Base-by-base conservation (phyloP, 805 yeast genomes). In the Lachancea dasiensis region DNA sequence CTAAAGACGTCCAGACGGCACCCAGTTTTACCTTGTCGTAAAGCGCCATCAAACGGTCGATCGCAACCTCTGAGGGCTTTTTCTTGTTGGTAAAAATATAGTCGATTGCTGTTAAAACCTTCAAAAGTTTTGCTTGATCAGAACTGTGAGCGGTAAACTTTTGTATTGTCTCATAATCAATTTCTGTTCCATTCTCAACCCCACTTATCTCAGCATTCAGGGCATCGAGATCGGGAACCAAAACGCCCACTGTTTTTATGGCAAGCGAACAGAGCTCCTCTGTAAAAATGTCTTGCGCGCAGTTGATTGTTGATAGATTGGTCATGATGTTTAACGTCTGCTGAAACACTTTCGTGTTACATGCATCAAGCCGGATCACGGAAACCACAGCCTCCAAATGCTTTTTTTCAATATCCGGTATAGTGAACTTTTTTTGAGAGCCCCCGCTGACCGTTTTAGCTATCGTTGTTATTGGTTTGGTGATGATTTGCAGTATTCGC, bases 31-130 rank as follows among this genome's bases (percentile, higher is more conserved):
- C 71, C 20, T 68, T 69, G 42, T 75, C 73, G 54, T 86, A 87
- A n/a, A 85, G 61, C 0, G 60, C 64, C 19, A 77, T 77, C 44
- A 86, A 59, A 38, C 69, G 72, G 27, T 69, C 72, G 14, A 68
- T 56, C 24, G 52, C 51, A 3, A 46, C 48, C 8, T 54, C 53
- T 20, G 50, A 54, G 9, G 31, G 14, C 6, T 50, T 41, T 34
- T 52, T 48, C 40, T 55, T 52, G 27, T 54, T 51, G 36, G 79
- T 86, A 57, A 75, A 82, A 53, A 89, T 67, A 49, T 81, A 86
- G 51, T 89, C 96, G 41, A 89, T 69, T 0, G 96, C 95, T 1
- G 97, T 87, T 43, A 89, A 67, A 2, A 86, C 79, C 36, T 95
- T 71, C 38, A 90, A 65, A n/a, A 92, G 61, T 51, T 86, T 87